Evolutionary conservation across 371 early-diverging fungal species (phyloP).

Genomic region (Mortierella sp.): DNA sequence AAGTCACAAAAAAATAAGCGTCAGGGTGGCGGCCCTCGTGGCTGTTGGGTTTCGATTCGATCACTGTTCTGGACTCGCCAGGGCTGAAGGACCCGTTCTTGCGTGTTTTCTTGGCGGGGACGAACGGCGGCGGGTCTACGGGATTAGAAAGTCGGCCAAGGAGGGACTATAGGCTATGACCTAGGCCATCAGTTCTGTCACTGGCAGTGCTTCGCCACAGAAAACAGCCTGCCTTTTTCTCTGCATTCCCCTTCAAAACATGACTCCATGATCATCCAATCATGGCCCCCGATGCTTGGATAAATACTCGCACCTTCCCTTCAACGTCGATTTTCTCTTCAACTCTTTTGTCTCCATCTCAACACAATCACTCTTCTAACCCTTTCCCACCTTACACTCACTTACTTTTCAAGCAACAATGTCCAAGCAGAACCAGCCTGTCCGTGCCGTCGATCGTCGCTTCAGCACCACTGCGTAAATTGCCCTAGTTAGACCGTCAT

Average conservation of each 20-base stretch:
- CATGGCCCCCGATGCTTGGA: too few species aligned
- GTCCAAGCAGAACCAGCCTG: conserved; percentile 10
- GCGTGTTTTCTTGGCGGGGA: too few species aligned
- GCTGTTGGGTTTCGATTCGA: background rate
- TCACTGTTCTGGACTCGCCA: background rate
- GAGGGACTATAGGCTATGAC: too few species aligned
- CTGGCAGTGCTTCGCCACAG: too few species aligned
- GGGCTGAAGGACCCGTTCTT: background rate
- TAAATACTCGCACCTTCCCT: background rate
- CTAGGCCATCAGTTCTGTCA: too few species aligned
- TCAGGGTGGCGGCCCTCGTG: background rate
- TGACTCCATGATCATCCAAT: conserved; percentile 2
- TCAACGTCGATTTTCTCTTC: background rate
- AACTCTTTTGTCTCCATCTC: background rate
- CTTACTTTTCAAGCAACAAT: background rate
- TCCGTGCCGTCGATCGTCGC: conserved; percentile 48
- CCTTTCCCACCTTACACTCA: background rate
- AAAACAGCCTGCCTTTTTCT: background rate
- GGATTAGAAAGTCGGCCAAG: too few species aligned
- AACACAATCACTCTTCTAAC: background rate
- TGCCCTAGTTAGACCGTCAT: too few species aligned
- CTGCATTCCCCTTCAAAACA: background rate
- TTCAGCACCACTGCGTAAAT: conserved; percentile 48
- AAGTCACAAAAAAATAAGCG: background rate
- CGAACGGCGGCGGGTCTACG: too few species aligned